Evolutionary conservation across 768 basidiomycete species (phyloP), one percentile per base, ranked within the genome.

Genomic region (Phanerodontia chrysosporium): DNA sequence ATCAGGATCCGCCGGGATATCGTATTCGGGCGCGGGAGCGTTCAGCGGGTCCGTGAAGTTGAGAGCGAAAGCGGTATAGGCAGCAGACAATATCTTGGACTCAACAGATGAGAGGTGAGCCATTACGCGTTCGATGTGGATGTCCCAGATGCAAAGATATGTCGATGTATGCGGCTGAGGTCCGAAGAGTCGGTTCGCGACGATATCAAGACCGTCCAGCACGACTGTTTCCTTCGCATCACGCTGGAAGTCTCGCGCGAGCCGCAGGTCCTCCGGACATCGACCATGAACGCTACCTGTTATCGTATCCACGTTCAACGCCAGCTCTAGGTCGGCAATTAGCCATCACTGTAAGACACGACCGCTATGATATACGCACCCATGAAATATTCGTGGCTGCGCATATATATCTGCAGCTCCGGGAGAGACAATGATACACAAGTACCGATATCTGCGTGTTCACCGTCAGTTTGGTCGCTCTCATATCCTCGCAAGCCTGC

Each of bases 131-230:
- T 92, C 92, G 18, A 94, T 35, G n/a, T 74, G 74, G 46, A 95
- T 82, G 66, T 96, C 93, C 96, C 96, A 98, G 14, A 97, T 81
- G 68, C 95, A 98, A 5, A 96, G 76, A 67, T 98, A 98, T 1
- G 93, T 87, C 1, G 89, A 74, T 0, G 90, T 90, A 2, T 83
- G 81, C 7, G 96, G 96, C 58, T 86, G 84, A 13, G 92, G 91
- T 8, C 96, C 96, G 67, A 97, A 96, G 12, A 98, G 75, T 25
- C 95, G 84, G 68, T 97, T 83, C 1, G 91, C 87, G 14, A 84
- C 83, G 49, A 98, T 83, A 60, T 91, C 83, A 63, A 95, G 70
- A 79, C 84, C 78, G 62, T 83, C 81, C 18, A 89, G 72, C 21
- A 88, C 68, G 22, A 87, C 64, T 1, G 62, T 68, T 51, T 75